Percentiles rank a stretch among this genome's conserved stretches.
Conservation (phyloP, 2,329 filamentous ascomycete species). For the Colletotrichum noveboracense region DNA sequence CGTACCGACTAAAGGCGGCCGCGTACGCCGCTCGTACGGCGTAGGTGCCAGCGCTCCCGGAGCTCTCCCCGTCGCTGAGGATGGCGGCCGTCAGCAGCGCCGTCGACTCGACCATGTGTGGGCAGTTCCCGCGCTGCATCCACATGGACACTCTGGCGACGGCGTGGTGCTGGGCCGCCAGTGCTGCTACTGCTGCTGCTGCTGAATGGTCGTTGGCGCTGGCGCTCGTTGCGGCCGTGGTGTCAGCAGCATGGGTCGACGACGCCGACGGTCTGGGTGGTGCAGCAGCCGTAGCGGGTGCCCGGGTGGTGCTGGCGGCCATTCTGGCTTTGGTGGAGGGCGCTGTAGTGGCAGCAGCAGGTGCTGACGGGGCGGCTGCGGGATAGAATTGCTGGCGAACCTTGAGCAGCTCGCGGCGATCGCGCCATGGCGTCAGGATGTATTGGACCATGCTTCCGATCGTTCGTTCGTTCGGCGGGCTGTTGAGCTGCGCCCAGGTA, state of each 20-base stretch:
- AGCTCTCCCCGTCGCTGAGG: slow-evolving; percentile 61
- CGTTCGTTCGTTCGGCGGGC: background rate
- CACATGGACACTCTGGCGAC: slow-evolving; percentile 68
- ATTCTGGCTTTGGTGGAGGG: background rate
- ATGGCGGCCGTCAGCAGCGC: slow-evolving; percentile 74
- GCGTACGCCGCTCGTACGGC: slow-evolving; percentile 73
- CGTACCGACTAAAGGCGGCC: slow-evolving; percentile 75
- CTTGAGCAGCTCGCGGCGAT: slow-evolving; percentile 66
- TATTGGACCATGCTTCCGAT: slow-evolving; percentile 66
- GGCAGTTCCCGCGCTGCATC: slow-evolving; percentile 76
- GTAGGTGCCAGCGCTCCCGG: slow-evolving; percentile 54
- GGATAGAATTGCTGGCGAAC: slow-evolving; percentile 71
- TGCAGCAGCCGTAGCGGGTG: slow-evolving; percentile 9
- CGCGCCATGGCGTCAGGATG: slow-evolving; percentile 76
- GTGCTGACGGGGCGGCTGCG: slow-evolving; percentile 22
- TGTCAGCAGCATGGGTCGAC: background rate
- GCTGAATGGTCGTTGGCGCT: background rate
- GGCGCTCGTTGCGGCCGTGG: background rate
- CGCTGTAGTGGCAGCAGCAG: background rate
- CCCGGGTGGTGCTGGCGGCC: background rate
- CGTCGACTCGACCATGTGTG: slow-evolving; percentile 81
- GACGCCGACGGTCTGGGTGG: slow-evolving; percentile 10
- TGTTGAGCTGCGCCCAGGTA: background rate
- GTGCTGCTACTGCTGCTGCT: slow-evolving; percentile 24
- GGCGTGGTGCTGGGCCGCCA: slow-evolving; percentile 46